Conservation (phyloP, 306 rosid species). For the Abrus precatorius region DNA sequence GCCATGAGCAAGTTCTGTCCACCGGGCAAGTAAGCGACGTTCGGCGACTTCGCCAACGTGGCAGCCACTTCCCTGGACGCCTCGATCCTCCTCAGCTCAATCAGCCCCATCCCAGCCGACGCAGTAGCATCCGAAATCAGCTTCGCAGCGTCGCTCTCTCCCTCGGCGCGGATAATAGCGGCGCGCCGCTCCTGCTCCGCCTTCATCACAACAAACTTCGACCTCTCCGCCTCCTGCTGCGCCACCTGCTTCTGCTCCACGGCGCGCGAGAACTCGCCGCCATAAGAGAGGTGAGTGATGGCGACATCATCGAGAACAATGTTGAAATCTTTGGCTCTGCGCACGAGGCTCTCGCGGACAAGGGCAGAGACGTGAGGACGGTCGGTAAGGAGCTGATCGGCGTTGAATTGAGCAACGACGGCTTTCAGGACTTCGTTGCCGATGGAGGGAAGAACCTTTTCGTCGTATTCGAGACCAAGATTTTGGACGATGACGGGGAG, state of each 20-base stretch:
- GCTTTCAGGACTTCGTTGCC: conserved; percentile 93
- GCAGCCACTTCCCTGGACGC: conserved; percentile 85
- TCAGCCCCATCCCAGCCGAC: conserved; percentile 72
- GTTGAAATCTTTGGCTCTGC: conserved; percentile 86
- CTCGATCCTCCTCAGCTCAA: conserved; percentile 89
- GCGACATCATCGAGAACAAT: conserved; percentile 89
- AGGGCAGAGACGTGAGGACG: conserved; percentile 88
- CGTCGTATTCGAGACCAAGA: conserved; percentile 94
- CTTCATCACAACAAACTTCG: conserved; percentile 91
- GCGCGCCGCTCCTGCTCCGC: conserved; percentile 96
- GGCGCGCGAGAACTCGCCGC: conserved; percentile 80
- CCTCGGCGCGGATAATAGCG: conserved; percentile 88
- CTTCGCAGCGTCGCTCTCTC: conserved; percentile 93
- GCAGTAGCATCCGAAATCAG: conserved; percentile 88
- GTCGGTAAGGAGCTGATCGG: conserved; percentile 93
- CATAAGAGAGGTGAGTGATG: conserved; percentile 84
- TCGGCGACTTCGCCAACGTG: conserved; percentile 85
- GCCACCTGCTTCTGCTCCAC: conserved; percentile 98
- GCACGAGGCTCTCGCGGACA: conserved; percentile 78
- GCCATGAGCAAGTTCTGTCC: conserved; percentile 76
- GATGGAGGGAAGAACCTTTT: conserved; percentile 92
- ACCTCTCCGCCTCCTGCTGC: conserved; percentile 96
- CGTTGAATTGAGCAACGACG: conserved; percentile 92
- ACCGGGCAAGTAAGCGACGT: conserved; percentile 78
- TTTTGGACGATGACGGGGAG: conserved; percentile 81